Percentiles rank a stretch among this genome's conserved stretches.
Conservation (phyloP, 1,284 basidiomycete genomes). For the Sutorius eximius region DNA sequence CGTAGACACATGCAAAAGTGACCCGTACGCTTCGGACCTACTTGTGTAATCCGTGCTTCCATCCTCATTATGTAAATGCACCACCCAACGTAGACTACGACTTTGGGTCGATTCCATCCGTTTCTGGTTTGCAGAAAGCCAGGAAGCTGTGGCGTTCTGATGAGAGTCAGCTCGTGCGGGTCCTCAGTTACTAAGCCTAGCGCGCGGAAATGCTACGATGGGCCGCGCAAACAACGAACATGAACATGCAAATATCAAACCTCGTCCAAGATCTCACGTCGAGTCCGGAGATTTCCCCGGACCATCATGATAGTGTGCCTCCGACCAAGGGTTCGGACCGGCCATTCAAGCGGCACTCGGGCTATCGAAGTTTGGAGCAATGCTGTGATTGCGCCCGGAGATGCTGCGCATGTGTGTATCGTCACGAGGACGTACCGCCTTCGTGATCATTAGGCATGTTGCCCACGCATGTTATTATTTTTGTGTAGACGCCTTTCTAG, state of each 20-base stretch:
- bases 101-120: too few relatives aligned
- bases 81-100: background rate
- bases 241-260: background rate
- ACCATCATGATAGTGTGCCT: background rate
- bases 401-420: conserved; percentile 20
- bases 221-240: background rate
- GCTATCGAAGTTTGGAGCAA: background rate
- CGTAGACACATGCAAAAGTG: conserved; percentile 1
- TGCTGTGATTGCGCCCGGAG: conserved; percentile 23
- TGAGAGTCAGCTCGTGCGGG: background rate
- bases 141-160: background rate
- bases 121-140: background rate
- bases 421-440: conserved; percentile 30
- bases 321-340: background rate
- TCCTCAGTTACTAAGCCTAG: background rate
- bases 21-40: background rate
- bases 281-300: background rate
- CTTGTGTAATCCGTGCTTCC: background rate
- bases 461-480: conserved; percentile 25
- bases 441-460: conserved; percentile 21
- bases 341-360: conserved; percentile 2
- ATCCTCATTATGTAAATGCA: background rate
- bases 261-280: background rate
- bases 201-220: background rate
- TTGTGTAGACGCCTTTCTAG: conserved; percentile 18